Evolutionary conservation across 306 rosid species (phyloP).

Genomic region (Boehmeria nivea): DNA sequence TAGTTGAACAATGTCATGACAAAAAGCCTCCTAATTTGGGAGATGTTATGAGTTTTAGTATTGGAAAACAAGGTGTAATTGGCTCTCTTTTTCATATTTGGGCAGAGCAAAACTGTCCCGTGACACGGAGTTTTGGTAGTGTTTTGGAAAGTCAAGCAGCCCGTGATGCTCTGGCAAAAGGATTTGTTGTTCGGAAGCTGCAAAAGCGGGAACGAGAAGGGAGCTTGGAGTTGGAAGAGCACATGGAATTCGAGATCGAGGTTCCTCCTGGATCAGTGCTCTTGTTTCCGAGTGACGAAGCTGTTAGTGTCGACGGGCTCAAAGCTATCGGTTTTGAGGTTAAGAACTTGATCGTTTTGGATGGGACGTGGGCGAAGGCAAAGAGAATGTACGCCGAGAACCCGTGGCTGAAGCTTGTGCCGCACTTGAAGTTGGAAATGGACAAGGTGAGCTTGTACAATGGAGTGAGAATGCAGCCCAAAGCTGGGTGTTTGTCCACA

Average conservation of each 20-base stretch:
- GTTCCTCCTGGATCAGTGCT: slow-evolving; percentile 62
- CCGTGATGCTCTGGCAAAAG: slow-evolving; percentile 51
- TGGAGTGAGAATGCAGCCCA: slow-evolving; percentile 80
- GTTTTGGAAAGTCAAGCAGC: slow-evolving; percentile 43
- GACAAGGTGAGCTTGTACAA: slow-evolving; percentile 54
- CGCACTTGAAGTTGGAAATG: slow-evolving; percentile 70
- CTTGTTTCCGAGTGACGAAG: slow-evolving; percentile 65
- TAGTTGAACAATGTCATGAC: too few relatives aligned
- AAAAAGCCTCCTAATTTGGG: background rate
- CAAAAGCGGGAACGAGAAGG: slow-evolving; percentile 38
- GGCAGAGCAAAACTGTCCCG: slow-evolving; percentile 26
- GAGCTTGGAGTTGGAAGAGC: slow-evolving; percentile 56
- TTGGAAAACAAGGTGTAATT: slow-evolving; percentile 56
- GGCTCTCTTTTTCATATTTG: slow-evolving; percentile 48
- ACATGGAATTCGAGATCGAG: slow-evolving; percentile 57
- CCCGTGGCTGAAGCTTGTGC: slow-evolving; percentile 74
- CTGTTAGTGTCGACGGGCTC: slow-evolving; percentile 34
- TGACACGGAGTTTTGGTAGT: slow-evolving; percentile 25
- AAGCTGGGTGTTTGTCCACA: slow-evolving; percentile 70
- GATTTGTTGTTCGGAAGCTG: slow-evolving; percentile 58
- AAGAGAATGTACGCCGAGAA: slow-evolving; percentile 72
- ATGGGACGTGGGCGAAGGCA: slow-evolving; percentile 96
- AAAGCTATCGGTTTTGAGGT: slow-evolving; percentile 39
- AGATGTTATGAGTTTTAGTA: background rate
- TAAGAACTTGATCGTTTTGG: slow-evolving; percentile 65